A percentile compares a stretch with the other conserved stretches of the same genome.
These are phyloP conservation scores for Solanum hybrid DNA, from an alignment of 305 asterid genomes.

Conservation along the genomic window DNA sequence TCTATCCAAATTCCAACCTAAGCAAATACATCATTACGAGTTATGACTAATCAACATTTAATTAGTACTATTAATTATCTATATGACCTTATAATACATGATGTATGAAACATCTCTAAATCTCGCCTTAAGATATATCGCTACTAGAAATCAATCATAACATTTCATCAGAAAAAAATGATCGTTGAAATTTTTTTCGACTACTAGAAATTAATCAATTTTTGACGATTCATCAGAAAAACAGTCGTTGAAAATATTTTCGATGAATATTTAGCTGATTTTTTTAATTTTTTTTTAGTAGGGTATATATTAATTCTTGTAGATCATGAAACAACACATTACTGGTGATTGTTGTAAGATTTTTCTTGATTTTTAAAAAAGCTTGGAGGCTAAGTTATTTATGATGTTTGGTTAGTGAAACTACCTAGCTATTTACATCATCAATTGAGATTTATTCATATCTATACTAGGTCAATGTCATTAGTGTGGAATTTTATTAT, in stretches of 20 bases:
- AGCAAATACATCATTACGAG: constrained; percentile 19
- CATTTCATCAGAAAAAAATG: not conserved
- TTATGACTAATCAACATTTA: not conserved
- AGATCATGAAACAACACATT: not conserved
- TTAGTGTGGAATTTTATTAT: not conserved
- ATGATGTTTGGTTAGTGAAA: not conserved
- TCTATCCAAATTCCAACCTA: constrained; percentile 5
- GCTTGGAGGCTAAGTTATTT: constrained; percentile 11
- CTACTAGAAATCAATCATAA: not conserved
- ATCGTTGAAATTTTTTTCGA: accelerated
- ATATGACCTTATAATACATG: not conserved
- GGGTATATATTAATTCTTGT: not conserved
- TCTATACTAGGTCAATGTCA: constrained; percentile 4
- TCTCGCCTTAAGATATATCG: not conserved
- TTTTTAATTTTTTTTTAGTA: not conserved
- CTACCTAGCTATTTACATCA: not conserved
- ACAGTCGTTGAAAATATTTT: too few species aligned
- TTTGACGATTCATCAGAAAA: not conserved
- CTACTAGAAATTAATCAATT: not conserved
- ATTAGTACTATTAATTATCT: not conserved
- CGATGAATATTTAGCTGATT: not conserved
- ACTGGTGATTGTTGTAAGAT: not conserved
- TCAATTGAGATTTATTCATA: constrained; percentile 5
- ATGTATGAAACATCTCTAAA: not conserved
- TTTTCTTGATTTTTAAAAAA: not conserved